A percentile compares a stretch with the other conserved stretches of the same genome.
Conservation (phyloP, 371 early-diverging fungal genomes). For the Lichtheimia corymbifera region DNA sequence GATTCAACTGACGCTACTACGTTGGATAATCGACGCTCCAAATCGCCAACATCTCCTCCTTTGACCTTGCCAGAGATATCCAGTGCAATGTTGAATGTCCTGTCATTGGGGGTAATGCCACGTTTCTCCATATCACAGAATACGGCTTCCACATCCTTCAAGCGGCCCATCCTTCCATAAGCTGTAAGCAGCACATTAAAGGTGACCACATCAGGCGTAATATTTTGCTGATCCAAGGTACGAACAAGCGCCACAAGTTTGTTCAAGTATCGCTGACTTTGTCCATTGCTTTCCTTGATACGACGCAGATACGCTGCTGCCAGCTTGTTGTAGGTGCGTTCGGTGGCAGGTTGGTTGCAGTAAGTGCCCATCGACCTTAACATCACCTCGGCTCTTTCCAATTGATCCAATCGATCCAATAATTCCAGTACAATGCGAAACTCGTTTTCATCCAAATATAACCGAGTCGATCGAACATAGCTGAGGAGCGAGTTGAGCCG, state of each 20-base stretch:
- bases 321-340: slow-evolving; percentile 28
- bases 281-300: slow-evolving; percentile 20
- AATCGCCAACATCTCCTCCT: not conserved
- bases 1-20: not conserved
- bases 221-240: slow-evolving; percentile 20
- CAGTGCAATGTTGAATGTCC: slow-evolving; percentile 38
- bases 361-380: slow-evolving; percentile 26
- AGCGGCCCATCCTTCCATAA: slow-evolving; percentile 13
- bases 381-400: slow-evolving; percentile 29
- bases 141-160: slow-evolving; percentile 18
- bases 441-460: slow-evolving; percentile 22
- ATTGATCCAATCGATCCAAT: slow-evolving; percentile 26
- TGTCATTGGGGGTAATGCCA: slow-evolving; percentile 16
- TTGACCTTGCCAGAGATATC: slow-evolving; percentile 24
- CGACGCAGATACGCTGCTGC: slow-evolving; percentile 32
- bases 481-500: slow-evolving; percentile 26
- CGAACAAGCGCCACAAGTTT: slow-evolving; percentile 24
- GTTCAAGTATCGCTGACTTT: slow-evolving; percentile 22
- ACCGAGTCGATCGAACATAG: slow-evolving; percentile 10
- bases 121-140: slow-evolving; percentile 13
- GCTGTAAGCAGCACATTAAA: slow-evolving; percentile 37
- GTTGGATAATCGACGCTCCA: not conserved
- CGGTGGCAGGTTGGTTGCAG: slow-evolving; percentile 16
- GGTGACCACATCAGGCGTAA: slow-evolving; percentile 22
- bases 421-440: slow-evolving; percentile 28